Base-by-base conservation (phyloP, 805 yeast species). In the Yamadazyma olivae region DNA sequence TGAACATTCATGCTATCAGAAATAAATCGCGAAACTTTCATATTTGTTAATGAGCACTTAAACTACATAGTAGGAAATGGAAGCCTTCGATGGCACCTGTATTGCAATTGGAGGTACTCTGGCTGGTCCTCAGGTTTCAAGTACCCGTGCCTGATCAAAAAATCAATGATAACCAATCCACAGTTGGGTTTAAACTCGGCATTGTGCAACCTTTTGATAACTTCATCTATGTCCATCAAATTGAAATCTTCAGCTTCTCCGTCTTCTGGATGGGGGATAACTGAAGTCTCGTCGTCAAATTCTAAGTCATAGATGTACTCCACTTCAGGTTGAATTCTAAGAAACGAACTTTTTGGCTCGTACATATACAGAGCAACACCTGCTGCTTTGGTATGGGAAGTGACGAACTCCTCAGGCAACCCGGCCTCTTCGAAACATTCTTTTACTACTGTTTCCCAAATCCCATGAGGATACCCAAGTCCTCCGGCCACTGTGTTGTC, bases 401-500 rank as follows among this genome's bases (percentile, higher is more conserved):
- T 53, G 1, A 88, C 80, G 40, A 77, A 74, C 1, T 64, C 70
- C 32, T 67, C 63, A 0, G 51, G 44, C n/a, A 91, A 58, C 0
- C 95, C 95, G 0, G 96, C 98, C 51, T 93, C 99, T 51, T 93
- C 99, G 41, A 67, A 70, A 50, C 95, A 79, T 56, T 93, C 99
- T 54, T 93, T 93, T 14, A 85, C 46, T 3, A 81, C 77, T 0
- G 97, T 91, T 30, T 87, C 95, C 51, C 67, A 61, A 2, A 79
- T 64, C 0, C 89, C 87, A 45, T 76, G 67, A 0, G 95, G 96
- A 55, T 81, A 71, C 0, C 95, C 96, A 3, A 93, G 51, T 0
- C 99, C 99, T 1, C 99, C 99, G 0, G 96, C 99, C 5, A 93
- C 85, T 1, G 95, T 88, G 56, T 90, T 91, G 56, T 93, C 99